phyloP scores from a whole-genome alignment of 305 asterid genomes.

The Andrographis paniculata region DNA sequence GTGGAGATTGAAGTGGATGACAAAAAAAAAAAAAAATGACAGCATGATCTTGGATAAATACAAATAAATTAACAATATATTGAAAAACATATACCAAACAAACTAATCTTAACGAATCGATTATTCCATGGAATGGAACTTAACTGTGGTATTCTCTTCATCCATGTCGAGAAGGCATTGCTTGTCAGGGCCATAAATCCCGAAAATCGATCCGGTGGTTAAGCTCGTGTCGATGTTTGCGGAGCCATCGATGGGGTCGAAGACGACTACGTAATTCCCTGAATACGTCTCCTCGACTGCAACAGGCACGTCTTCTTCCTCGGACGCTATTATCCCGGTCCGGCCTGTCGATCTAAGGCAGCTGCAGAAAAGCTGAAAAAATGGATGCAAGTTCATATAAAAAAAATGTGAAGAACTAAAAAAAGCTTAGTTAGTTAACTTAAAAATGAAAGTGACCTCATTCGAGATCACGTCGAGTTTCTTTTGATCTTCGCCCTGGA shows the following conservation, averaged over 20 bases:
- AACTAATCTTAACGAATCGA: too few relatives aligned
- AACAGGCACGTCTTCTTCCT: conserved; percentile 88
- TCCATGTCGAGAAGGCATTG: conserved; percentile 50
- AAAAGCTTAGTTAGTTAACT: too few relatives aligned
- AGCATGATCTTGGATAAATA: too few relatives aligned
- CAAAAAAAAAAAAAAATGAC: too few relatives aligned
- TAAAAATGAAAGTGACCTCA: too few relatives aligned
- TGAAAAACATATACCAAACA: too few relatives aligned
- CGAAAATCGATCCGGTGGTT: conserved; percentile 61
- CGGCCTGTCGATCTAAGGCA: conserved; percentile 80
- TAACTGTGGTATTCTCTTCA: conserved; percentile 49
- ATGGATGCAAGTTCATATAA: too few relatives aligned
- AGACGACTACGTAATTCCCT: conserved; percentile 81
- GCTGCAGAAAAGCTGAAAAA: conserved; percentile 64
- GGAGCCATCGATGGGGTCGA: conserved; percentile 87
- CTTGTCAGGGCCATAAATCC: conserved; percentile 50
- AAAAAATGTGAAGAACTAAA: too few relatives aligned
- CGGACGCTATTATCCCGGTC: conserved; percentile 80
- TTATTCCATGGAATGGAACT: too few relatives aligned
- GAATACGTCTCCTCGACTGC: conserved; percentile 92
- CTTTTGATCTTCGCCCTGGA: conserved; percentile 90
- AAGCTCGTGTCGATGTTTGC: conserved; percentile 76
- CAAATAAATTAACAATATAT: too few relatives aligned
- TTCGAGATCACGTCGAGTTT: conserved; percentile 80
- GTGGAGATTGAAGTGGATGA: too few relatives aligned